phyloP scores from a whole-genome alignment of 139 green algal species.

The Closterium sp. region DNA sequence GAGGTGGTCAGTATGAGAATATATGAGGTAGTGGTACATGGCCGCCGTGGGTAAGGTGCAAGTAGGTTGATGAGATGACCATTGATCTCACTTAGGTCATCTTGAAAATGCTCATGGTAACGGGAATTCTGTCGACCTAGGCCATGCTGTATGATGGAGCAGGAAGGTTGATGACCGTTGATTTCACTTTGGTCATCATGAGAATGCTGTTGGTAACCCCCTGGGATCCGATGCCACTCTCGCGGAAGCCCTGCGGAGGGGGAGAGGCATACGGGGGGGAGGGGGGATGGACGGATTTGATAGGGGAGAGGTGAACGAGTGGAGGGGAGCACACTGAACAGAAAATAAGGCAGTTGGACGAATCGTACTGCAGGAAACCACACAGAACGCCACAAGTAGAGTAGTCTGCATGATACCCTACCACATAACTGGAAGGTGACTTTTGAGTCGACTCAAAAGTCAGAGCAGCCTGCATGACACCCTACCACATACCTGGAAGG shows the following conservation, averaged over 20 bases:
- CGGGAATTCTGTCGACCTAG: neutral
- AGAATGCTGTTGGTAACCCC: slow-evolving; percentile 84
- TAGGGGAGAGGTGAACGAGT: slow-evolving; percentile 20
- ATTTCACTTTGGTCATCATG: slow-evolving; percentile 95
- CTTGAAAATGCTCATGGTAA: no score
- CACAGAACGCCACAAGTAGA: neutral
- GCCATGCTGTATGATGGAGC: slow-evolving; percentile 73
- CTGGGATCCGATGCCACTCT: slow-evolving; percentile 86
- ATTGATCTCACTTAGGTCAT: no score
- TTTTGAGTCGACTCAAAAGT: no score
- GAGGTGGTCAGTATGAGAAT: no score
- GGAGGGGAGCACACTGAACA: slow-evolving; percentile 63
- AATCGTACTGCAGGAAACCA: neutral
- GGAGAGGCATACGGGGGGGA: neutral
- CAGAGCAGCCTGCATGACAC: no score
- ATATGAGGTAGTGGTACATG: no score
- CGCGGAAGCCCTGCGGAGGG: slow-evolving; percentile 71
- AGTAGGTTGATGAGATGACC: no score
- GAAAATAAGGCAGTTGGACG: slow-evolving; percentile 70
- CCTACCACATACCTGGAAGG: no score
- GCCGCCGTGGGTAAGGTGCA: no score
- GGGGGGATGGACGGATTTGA: neutral
- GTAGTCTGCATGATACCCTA: no score
- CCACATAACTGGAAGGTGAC: no score
- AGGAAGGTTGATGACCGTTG: slow-evolving; percentile 87